phyloP scores from a whole-genome alignment of 2,329 filamentous ascomycete species.

The Talaromyces sp. region DNA sequence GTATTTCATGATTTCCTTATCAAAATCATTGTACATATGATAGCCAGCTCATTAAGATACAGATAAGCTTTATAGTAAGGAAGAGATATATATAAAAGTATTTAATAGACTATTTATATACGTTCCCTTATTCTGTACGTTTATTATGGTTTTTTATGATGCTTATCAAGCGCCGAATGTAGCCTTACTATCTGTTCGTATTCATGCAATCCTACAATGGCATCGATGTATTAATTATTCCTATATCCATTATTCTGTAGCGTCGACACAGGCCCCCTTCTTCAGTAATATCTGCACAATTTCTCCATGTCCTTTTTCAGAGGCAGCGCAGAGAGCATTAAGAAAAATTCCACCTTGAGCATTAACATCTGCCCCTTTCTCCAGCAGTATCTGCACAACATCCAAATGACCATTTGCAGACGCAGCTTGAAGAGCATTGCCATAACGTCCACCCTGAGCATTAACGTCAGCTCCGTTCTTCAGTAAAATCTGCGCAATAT shows the following conservation, averaged over 20 bases:
- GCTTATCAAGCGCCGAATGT: no score
- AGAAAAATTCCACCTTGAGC: not conserved
- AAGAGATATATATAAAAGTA: no score
- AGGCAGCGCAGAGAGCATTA: not conserved
- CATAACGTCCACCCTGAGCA: slow-evolving; percentile 18
- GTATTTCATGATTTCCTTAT: no score
- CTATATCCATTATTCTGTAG: not conserved
- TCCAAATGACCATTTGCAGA: not conserved
- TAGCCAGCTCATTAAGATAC: no score
- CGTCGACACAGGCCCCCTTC: not conserved
- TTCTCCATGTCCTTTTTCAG: not conserved
- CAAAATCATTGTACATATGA: no score
- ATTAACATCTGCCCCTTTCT: not conserved
- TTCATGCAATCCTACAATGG: no score
- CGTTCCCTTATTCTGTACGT: no score
- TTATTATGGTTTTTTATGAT: no score
- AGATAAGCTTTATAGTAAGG: no score
- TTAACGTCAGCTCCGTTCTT: slow-evolving; percentile 25
- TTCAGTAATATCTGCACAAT: not conserved
- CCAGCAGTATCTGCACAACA: not conserved
- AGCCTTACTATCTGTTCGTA: no score
- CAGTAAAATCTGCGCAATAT: slow-evolving; percentile 18
- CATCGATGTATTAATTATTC: no score
- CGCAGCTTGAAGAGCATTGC: slow-evolving; percentile 27
- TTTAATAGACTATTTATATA: no score